Percentiles rank a stretch among this genome's conserved stretches.
phyloP scores from a whole-genome alignment of 179 eudicot species.

The Nepenthes alata region DNA sequence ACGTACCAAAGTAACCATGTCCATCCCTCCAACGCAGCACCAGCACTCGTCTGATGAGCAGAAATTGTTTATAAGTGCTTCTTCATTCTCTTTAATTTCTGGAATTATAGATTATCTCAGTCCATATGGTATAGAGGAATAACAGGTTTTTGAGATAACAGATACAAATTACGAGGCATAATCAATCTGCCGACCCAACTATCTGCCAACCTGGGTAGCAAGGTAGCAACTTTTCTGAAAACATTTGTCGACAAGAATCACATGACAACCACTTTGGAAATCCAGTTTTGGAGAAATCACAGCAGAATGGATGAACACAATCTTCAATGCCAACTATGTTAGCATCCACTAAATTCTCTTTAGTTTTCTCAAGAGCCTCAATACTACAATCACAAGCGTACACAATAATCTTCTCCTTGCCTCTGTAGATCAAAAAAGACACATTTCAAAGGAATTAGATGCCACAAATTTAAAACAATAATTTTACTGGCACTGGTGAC shows the following conservation, averaged over 20 bases:
- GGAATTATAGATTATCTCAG: not conserved
- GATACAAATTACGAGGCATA: not conserved
- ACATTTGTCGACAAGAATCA: slow-evolving; percentile 27
- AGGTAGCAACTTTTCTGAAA: slow-evolving; percentile 19
- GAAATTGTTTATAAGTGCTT: too few relatives aligned
- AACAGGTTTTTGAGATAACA: not conserved
- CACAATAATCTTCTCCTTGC: slow-evolving; percentile 36
- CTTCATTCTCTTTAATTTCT: too few relatives aligned
- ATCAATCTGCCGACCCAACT: not conserved
- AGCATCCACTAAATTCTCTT: slow-evolving; percentile 38
- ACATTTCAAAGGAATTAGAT: not conserved
- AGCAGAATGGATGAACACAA: slow-evolving; percentile 53
- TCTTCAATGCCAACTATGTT: slow-evolving; percentile 19
- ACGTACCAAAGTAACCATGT: slow-evolving; percentile 80
- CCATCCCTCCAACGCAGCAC: slow-evolving; percentile 70
- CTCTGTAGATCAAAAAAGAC: slow-evolving; percentile 21
- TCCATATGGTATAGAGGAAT: not conserved
- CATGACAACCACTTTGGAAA: slow-evolving; percentile 78
- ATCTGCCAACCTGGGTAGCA: slow-evolving; percentile 30
- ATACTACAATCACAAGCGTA: slow-evolving; percentile 87
- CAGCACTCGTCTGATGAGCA: slow-evolving; percentile 13
- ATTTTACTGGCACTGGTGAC: too few relatives aligned
- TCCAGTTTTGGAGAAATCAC: slow-evolving; percentile 52
- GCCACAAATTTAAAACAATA: not conserved
- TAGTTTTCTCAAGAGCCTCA: slow-evolving; percentile 83